Evolutionary conservation across 305 asterid genomes (phyloP), one percentile per base, ranked within the genome.

Genomic region (Fraxinus xanthoxyloides): DNA sequence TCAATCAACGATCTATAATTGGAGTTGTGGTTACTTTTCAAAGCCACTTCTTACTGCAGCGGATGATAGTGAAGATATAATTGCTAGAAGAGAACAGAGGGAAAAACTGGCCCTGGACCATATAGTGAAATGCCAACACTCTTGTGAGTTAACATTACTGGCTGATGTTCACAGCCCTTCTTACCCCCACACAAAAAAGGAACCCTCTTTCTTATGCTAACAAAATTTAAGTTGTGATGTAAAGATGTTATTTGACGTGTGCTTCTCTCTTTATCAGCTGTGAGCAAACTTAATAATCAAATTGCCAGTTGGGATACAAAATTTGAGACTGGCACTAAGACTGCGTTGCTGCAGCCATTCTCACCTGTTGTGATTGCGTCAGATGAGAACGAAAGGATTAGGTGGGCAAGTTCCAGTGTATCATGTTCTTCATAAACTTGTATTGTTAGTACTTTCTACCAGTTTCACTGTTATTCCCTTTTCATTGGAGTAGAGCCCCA

Each of bases 21-120:
- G 98, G 98, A 97, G 99, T 82, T 97, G 99, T 85, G 97, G 97
- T 59, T 98, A 97, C 90, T 97, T 97, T 87, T 97, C 99, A 63
- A 97, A 95, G 92, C 98, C 99, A 23, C 97, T 97, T 83, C 99
- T 97, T 76, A 92, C 97, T 79, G 87, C 94, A 61, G 76, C 88
- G 76, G 99, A 97, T 87, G 99, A 93, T 77, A 88, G 93, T 82
- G 98, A 93, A 90, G 98, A 97, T 79, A 86, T 89, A 85, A 85
- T 89, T 76, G 90, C 91, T 85, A 90, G 99, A 84, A 92, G 98
- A 88, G 99, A 93, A 84, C 92, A 91, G 84, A 91, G 90, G 81
- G 99, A 97, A 83, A 92, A 92, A 80, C 63, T 87, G 88, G 97
- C 97, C 63, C 89, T 95, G 59, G 97, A 95, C 87, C 89, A 88